These are phyloP conservation scores for Combretum micranthum DNA, from an alignment of 345 rosid species.

Conservation along the genomic window DNA sequence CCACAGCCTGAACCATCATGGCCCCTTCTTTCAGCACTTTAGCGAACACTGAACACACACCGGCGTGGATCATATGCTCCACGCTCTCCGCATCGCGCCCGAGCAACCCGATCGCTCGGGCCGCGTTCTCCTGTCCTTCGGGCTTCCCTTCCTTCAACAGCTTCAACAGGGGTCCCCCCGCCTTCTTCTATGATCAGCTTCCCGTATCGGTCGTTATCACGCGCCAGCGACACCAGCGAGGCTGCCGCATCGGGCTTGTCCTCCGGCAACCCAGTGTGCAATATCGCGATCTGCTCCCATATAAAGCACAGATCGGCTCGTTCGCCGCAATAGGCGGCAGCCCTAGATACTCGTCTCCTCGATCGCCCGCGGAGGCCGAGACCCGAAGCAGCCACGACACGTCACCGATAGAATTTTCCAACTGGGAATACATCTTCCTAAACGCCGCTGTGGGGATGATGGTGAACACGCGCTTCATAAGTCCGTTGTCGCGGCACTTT, in stretches of 20 bases:
- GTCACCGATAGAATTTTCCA: constrained; percentile 88
- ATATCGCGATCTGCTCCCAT: constrained; percentile 92
- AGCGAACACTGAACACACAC: constrained; percentile 64
- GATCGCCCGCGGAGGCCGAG: constrained; percentile 66
- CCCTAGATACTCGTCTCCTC: constrained; percentile 64
- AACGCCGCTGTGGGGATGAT: constrained; percentile 78
- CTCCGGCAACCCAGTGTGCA: constrained; percentile 57
- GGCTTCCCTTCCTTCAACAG: constrained; percentile 72
- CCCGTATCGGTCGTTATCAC: constrained; percentile 77
- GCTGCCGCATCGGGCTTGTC: constrained; percentile 82
- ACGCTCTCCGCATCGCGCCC: constrained; percentile 78
- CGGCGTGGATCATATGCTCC: constrained; percentile 56
- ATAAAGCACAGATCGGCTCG: constrained; percentile 84
- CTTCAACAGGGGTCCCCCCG: constrained; percentile 66
- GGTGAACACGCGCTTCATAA: constrained; percentile 75
- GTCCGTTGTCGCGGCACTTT: constrained; percentile 70
- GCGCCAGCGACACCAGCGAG: constrained; percentile 71
- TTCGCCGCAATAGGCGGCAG: constrained; percentile 95
- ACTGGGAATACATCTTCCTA: constrained; percentile 66
- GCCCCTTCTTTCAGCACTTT: constrained; percentile 88
- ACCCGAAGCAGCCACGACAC: constrained; percentile 95
- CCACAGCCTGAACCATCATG: constrained; percentile 83
- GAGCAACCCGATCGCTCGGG: constrained; percentile 66
- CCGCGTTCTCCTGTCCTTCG: constrained; percentile 85
- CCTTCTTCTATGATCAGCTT: constrained; percentile 88